Evolutionary conservation across 1,284 basidiomycete species (phyloP).

Genomic region (Malassezia nana): DNA sequence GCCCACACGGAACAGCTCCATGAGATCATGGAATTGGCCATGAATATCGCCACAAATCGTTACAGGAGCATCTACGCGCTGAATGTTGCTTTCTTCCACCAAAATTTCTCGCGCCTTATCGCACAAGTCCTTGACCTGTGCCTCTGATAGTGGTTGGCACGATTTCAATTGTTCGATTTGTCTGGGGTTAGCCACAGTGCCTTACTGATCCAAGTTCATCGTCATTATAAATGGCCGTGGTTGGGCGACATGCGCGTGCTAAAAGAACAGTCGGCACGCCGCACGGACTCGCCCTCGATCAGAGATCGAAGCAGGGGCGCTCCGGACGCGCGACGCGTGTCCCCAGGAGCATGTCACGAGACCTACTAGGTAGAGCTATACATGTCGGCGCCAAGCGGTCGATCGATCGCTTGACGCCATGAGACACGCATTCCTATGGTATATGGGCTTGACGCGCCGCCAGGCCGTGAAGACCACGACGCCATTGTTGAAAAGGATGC

Average conservation of each 20-base stretch:
- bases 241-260: not conserved
- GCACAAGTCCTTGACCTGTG: conserved; percentile 56
- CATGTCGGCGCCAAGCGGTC: too few species aligned
- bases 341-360: not conserved
- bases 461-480: not conserved
- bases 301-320: not conserved
- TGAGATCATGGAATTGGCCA: conserved; percentile 93
- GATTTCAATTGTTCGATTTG: conserved; percentile 42
- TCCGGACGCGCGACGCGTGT: not conserved
- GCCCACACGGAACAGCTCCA: conserved; percentile 92
- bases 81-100: conserved; percentile 94
- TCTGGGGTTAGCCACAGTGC: conserved; percentile 2
- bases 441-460: not conserved
- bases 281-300: not conserved
- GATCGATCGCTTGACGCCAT: not conserved
- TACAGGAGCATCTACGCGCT: conserved; percentile 88
- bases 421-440: not conserved
- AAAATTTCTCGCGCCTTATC: conserved; percentile 84
- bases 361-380: not conserved
- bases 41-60: conserved; percentile 99
- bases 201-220: conserved; percentile 27
- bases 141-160: conserved; percentile 39
- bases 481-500: not conserved
- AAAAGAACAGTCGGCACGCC: too few species aligned
- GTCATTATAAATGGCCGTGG: conserved; percentile 13